Evolutionary conservation across 768 basidiomycete genomes (phyloP).

Genomic region (Neoboletus brunneissimus): DNA sequence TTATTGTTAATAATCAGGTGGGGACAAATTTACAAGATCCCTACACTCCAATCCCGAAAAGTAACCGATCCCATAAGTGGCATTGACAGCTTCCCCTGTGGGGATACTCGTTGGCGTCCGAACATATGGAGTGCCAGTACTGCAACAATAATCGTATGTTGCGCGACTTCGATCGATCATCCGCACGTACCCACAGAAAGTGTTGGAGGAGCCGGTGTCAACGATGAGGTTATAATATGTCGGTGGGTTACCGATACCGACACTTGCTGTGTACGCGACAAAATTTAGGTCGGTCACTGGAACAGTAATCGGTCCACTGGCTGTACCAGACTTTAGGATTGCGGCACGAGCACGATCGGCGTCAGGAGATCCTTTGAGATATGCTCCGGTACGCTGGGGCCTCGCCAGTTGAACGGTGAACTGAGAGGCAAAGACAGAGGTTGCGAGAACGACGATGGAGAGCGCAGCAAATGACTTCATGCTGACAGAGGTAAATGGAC

Average conservation of each 20-base stretch:
- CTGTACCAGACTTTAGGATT: conserved; percentile 1
- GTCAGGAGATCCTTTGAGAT: conserved; percentile 18
- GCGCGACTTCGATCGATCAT: background rate
- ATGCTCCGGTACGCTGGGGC: conserved; percentile 8
- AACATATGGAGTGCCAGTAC: conserved; percentile 20
- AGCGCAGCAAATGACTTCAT: conserved; percentile 14
- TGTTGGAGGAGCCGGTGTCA: conserved; percentile 35
- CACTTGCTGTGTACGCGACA: conserved; percentile 17
- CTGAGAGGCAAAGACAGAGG: background rate
- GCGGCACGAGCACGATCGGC: conserved; percentile 18
- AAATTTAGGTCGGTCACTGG: conserved; percentile 15
- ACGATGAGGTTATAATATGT: conserved; percentile 19
- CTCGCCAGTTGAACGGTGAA: conserved; percentile 13
- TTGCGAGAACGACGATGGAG: conserved; percentile 4
- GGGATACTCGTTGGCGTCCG: conserved; percentile 24
- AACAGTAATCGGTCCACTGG: conserved; percentile 11
- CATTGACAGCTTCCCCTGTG: conserved; percentile 20
- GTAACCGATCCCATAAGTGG: conserved; percentile 6
- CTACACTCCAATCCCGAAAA: conserved; percentile 35
- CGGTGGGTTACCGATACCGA: conserved; percentile 21
- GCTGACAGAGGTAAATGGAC: background rate
- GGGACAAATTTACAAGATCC: background rate
- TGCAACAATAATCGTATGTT: background rate
- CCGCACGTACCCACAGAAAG: conserved; percentile 21
- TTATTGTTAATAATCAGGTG: background rate